Conservation (phyloP, 2,329 filamentous ascomycete species). For the Talaromyces islandicus region DNA sequence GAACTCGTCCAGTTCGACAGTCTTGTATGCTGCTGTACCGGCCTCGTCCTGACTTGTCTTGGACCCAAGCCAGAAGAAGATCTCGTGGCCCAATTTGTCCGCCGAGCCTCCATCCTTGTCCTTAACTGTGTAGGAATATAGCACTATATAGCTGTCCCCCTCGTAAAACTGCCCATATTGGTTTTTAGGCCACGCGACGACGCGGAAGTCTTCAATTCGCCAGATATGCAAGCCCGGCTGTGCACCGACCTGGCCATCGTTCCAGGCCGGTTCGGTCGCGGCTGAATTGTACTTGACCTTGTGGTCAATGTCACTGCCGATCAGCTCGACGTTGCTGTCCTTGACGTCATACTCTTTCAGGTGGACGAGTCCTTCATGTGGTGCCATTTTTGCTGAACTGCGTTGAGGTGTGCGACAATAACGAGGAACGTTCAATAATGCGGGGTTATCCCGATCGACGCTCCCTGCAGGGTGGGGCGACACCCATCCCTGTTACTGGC, state of each 20-base stretch:
- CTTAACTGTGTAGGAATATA: slow-evolving; percentile 54
- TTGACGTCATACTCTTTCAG: slow-evolving; percentile 61
- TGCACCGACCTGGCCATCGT: slow-evolving; percentile 50
- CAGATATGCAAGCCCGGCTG: slow-evolving; percentile 54
- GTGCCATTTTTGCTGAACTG: slow-evolving; percentile 45
- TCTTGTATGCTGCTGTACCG: slow-evolving; percentile 64
- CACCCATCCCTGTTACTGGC: neutral
- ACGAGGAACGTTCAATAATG: neutral
- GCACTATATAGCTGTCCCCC: slow-evolving; percentile 62
- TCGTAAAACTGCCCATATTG: slow-evolving; percentile 58
- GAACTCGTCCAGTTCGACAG: slow-evolving; percentile 64
- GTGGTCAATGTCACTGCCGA: slow-evolving; percentile 60
- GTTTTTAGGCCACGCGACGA: slow-evolving; percentile 54
- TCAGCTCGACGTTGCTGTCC: slow-evolving; percentile 62
- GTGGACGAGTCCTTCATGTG: slow-evolving; percentile 57
- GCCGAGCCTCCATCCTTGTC: slow-evolving; percentile 14
- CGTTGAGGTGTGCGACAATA: neutral
- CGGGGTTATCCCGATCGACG: neutral
- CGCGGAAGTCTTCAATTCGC: slow-evolving; percentile 63
- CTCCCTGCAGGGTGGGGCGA: neutral
- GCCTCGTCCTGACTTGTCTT: slow-evolving; percentile 65
- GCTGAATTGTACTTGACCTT: slow-evolving; percentile 63
- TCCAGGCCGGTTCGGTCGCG: slow-evolving; percentile 61
- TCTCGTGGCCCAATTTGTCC: slow-evolving; percentile 53
- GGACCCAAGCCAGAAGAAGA: slow-evolving; percentile 65